Conservation (phyloP, 2,329 filamentous ascomycete genomes). For the Hypoxylon sp. region DNA sequence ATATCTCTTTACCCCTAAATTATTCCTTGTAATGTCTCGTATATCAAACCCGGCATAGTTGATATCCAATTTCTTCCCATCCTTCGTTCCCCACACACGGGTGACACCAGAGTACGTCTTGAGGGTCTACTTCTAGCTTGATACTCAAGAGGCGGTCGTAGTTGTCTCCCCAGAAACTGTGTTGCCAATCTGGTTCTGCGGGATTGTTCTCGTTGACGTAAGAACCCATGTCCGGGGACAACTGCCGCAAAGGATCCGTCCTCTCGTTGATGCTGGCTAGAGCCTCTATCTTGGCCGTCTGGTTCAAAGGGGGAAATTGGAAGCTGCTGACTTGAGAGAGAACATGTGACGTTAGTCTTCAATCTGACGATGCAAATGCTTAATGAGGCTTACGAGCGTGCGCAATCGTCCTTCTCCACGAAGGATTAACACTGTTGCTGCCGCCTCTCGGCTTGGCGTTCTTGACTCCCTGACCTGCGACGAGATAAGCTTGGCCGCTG, state of each 20-base stretch:
- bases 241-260: constrained; percentile 53
- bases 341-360: constrained; percentile 21
- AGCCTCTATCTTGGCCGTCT: constrained; percentile 46
- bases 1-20: background rate
- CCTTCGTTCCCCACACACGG: constrained; percentile 61
- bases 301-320: constrained; percentile 51
- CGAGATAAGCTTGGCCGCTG: constrained; percentile 53
- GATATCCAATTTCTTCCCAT: constrained; percentile 51
- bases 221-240: constrained; percentile 57
- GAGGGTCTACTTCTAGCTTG: constrained; percentile 60
- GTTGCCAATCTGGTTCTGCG: constrained; percentile 54
- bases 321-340: constrained; percentile 47
- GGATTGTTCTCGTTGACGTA: constrained; percentile 60
- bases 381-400: constrained; percentile 54
- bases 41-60: constrained; percentile 37
- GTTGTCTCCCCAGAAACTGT: constrained; percentile 59
- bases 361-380: background rate
- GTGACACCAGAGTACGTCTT: constrained; percentile 61
- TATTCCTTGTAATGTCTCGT: background rate
- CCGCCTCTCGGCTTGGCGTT: constrained; percentile 59
- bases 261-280: constrained; percentile 45
- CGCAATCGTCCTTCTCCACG: constrained; percentile 61
- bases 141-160: constrained; percentile 59
- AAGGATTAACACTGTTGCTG: constrained; percentile 61
- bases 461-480: constrained; percentile 59